Evolutionary conservation across 768 basidiomycete species (phyloP).

Genomic region (Lyophyllum shimeji): DNA sequence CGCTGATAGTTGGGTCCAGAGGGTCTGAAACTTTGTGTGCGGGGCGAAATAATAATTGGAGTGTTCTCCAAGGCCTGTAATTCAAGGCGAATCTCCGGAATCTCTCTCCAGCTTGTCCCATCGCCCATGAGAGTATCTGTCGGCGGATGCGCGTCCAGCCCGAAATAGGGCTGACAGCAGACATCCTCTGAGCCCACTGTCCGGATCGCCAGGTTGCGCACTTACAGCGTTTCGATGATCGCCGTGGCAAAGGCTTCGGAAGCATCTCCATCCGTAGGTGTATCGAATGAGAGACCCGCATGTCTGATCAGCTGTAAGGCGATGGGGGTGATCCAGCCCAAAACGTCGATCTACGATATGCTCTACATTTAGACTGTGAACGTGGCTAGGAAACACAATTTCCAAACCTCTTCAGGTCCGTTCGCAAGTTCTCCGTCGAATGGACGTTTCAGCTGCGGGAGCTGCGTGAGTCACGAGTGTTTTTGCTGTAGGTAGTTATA

Average conservation of each 20-base stretch:
- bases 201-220: background rate
- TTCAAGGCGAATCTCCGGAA: constrained; percentile 26
- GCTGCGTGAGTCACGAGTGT: background rate
- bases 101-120: constrained; percentile 21
- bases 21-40: constrained; percentile 31
- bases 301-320: constrained; percentile 17
- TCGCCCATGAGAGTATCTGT: constrained; percentile 20
- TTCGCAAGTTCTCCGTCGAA: constrained; percentile 1
- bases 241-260: constrained; percentile 9
- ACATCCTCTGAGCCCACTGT: background rate
- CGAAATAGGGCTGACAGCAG: background rate
- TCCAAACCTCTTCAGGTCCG: constrained; percentile 10
- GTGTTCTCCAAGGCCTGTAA: constrained; percentile 18
- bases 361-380: background rate
- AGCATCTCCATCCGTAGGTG: constrained; percentile 3
- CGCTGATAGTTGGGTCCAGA: constrained; percentile 32
- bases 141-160: background rate
- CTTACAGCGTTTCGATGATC: constrained; percentile 7
- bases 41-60: too few species aligned
- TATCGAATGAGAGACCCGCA: constrained; percentile 17
- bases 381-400: background rate
- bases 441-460: constrained; percentile 4
- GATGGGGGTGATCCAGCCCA: constrained; percentile 15
- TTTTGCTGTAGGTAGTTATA: background rate
- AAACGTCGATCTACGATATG: constrained; percentile 12